These are phyloP conservation scores for Pleurotus citrinopileatus DNA, from an alignment of 768 basidiomycete species.

Conservation along the genomic window DNA sequence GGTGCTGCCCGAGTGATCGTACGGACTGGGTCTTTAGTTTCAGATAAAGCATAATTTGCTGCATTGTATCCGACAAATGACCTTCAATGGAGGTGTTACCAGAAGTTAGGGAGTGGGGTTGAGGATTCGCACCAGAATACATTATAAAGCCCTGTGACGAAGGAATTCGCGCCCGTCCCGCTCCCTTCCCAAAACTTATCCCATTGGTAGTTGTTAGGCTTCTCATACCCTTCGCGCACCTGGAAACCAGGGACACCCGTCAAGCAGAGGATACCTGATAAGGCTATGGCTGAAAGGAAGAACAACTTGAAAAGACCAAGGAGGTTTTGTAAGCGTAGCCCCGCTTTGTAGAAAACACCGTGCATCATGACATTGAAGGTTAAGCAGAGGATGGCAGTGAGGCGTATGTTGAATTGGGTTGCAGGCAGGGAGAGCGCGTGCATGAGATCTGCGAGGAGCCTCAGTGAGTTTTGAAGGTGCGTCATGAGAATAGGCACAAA, in stretches of 20 bases:
- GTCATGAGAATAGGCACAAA: constrained; percentile 21
- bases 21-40: constrained; percentile 64
- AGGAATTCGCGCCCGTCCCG: constrained; percentile 51
- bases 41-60: constrained; percentile 73
- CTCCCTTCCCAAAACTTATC: constrained; percentile 62
- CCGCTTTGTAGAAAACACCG: constrained; percentile 48
- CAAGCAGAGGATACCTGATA: constrained; percentile 53
- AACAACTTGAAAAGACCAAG: constrained; percentile 44
- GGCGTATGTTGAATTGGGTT: constrained; percentile 44
- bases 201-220: constrained; percentile 60
- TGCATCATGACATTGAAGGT: constrained; percentile 59
- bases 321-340: constrained; percentile 49
- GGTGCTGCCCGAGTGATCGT: constrained; percentile 74
- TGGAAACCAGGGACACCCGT: constrained; percentile 45
- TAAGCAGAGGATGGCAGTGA: constrained; percentile 52
- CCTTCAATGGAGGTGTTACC: constrained; percentile 33
- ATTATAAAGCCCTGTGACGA: constrained; percentile 62
- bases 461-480: not conserved
- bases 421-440: constrained; percentile 50
- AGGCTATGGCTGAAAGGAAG: constrained; percentile 46
- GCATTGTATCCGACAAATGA: constrained; percentile 72
- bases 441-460: constrained; percentile 46
- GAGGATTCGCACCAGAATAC: constrained; percentile 55
- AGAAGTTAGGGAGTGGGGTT: not conserved
- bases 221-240: constrained; percentile 47